Evolutionary conservation across 2,329 filamentous ascomycete genomes (phyloP).

Genomic region (Monosporascus sp.): DNA sequence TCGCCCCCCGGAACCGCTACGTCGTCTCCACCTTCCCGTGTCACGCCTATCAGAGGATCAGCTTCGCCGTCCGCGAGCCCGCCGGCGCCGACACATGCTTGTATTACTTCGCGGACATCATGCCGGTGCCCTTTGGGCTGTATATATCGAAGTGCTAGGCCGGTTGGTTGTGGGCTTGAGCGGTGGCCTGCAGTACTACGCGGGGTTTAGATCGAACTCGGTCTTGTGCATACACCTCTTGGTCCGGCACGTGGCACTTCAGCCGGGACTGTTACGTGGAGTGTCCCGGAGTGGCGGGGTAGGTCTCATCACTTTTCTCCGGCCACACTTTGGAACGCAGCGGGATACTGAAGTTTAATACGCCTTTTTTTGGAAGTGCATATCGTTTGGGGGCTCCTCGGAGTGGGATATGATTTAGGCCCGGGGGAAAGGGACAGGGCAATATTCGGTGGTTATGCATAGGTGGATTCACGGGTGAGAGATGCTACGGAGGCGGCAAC

Average conservation of each 20-base stretch:
- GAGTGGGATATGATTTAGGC: background rate
- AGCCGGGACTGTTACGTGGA: too few species aligned
- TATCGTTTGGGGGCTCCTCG: background rate
- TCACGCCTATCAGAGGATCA: constrained; percentile 43
- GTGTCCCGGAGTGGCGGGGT: too few species aligned
- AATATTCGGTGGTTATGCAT: too few species aligned
- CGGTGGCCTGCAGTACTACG: background rate
- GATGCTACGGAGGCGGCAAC: background rate
- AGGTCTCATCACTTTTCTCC: too few species aligned
- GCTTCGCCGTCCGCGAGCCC: constrained; percentile 38
- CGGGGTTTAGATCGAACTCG: background rate
- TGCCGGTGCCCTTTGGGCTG: constrained; percentile 34
- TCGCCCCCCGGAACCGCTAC: constrained; percentile 50
- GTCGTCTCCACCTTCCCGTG: constrained; percentile 47
- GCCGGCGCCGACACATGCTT: constrained; percentile 43
- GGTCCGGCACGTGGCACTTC: too few species aligned
- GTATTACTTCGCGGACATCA: constrained; percentile 59
- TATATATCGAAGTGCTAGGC: constrained; percentile 27
- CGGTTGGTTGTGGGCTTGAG: background rate
- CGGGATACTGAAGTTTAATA: too few species aligned
- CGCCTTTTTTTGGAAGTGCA: background rate
- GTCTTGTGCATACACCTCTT: too few species aligned
- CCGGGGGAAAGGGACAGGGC: background rate
- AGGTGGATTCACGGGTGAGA: background rate
- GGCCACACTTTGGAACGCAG: too few species aligned